These are phyloP conservation scores for Xylaria sp. DNA, from an alignment of 2,329 filamentous ascomycete genomes.

Conservation along the genomic window DNA sequence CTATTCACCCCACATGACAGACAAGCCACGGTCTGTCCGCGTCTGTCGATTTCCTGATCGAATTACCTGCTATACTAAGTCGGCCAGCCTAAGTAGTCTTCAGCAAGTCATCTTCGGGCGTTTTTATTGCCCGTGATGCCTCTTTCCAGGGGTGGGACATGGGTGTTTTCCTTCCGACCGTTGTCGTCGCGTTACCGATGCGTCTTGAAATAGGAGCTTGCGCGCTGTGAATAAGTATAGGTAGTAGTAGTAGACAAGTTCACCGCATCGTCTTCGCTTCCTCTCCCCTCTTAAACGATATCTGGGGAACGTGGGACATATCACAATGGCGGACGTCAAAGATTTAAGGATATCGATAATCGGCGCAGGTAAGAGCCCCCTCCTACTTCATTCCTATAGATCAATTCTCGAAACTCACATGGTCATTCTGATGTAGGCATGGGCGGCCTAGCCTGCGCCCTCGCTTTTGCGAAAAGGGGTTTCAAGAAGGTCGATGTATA, in stretches of 20 bases:
- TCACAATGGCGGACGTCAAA: slow-evolving; percentile 41
- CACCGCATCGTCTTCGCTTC: not conserved
- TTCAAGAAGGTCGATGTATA: slow-evolving; percentile 77
- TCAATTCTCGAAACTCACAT: not conserved
- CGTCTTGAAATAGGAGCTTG: slow-evolving; percentile 16
- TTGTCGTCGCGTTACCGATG: not conserved
- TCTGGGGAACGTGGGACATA: slow-evolving; percentile 7
- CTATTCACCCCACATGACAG: slow-evolving; percentile 29
- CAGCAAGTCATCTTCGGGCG: slow-evolving; percentile 8
- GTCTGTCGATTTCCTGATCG: not conserved
- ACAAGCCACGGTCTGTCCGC: slow-evolving; percentile 3
- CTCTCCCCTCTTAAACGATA: no score
- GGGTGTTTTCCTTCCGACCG: slow-evolving; percentile 1
- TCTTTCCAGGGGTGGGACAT: not conserved
- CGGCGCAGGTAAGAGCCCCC: slow-evolving; percentile 50
- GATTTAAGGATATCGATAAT: slow-evolving; percentile 52
- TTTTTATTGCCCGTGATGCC: slow-evolving; percentile 26
- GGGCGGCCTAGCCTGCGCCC: slow-evolving; percentile 75
- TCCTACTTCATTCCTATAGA: not conserved
- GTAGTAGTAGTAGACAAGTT: no score
- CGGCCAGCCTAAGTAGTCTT: no score
- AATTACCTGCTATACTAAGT: no score
- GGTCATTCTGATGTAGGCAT: slow-evolving; percentile 60
- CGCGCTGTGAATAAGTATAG: not conserved
- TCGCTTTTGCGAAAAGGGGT: slow-evolving; percentile 76